phyloP scores from a whole-genome alignment of 345 rosid genomes.

The Anacardium occidentale region DNA sequence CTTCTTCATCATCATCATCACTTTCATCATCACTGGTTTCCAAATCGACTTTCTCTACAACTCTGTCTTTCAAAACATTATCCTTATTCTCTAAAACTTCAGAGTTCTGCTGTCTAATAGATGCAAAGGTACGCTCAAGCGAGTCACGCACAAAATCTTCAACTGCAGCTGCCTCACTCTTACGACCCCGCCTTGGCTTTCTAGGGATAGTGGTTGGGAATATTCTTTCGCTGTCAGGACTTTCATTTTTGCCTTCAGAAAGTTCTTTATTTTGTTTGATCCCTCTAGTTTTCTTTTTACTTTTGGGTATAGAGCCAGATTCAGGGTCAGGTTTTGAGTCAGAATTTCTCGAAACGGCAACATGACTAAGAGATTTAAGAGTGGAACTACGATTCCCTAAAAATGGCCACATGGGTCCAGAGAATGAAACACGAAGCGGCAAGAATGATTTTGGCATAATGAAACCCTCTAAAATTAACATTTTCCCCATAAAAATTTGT shows the following conservation, averaged over 20 bases:
- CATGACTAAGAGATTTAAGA: slow-evolving; percentile 25
- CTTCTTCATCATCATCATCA: slow-evolving; percentile 26
- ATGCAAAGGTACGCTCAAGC: slow-evolving; percentile 63
- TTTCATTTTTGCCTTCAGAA: slow-evolving; percentile 26
- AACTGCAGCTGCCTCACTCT: slow-evolving; percentile 78
- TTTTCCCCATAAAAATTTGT: slow-evolving; percentile 5
- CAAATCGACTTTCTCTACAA: slow-evolving; percentile 29
- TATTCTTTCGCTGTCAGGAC: slow-evolving; percentile 14
- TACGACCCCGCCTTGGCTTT: slow-evolving; percentile 68
- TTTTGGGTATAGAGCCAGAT: slow-evolving; percentile 26
- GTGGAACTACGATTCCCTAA: neutral
- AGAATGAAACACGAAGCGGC: slow-evolving; percentile 7
- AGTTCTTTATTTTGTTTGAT: slow-evolving; percentile 19
- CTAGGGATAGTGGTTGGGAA: slow-evolving; percentile 49
- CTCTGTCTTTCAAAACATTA: slow-evolving; percentile 47
- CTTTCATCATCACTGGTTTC: slow-evolving; percentile 33
- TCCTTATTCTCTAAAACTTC: slow-evolving; percentile 49
- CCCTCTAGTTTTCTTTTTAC: slow-evolving; percentile 23
- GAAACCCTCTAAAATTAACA: slow-evolving; percentile 35
- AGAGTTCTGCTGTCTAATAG: slow-evolving; percentile 57
- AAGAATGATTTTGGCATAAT: slow-evolving; percentile 27
- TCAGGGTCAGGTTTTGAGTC: slow-evolving; percentile 41
- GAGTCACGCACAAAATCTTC: slow-evolving; percentile 73
- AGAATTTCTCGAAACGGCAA: slow-evolving; percentile 45
- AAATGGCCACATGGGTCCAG: neutral